phyloP scores from a whole-genome alignment of 2,329 filamentous ascomycete species.

The Penicillium sp. region DNA sequence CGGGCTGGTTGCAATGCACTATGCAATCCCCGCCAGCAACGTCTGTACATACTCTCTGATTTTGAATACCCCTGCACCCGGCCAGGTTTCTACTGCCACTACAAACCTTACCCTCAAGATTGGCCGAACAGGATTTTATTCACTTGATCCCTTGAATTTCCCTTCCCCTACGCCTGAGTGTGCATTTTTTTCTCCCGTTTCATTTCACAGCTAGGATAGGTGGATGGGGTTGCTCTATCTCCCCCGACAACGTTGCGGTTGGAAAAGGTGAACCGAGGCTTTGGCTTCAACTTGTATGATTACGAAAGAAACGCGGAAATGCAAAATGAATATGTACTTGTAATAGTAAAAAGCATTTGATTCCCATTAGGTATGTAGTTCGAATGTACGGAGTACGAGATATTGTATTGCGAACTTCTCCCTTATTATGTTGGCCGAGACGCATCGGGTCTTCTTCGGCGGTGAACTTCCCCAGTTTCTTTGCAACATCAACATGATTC shows the following conservation, averaged over 20 bases:
- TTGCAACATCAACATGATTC: conserved; percentile 37
- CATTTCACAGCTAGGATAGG: neutral
- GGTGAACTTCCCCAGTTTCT: conserved; percentile 17
- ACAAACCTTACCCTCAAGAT: conserved; percentile 13
- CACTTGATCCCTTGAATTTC: conserved; percentile 15
- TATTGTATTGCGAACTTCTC: neutral
- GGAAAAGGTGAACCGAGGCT: conserved; percentile 17
- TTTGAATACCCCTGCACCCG: conserved; percentile 11
- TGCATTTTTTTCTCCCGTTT: conserved; percentile 6
- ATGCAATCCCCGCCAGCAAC: neutral
- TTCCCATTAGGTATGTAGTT: neutral
- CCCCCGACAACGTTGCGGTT: conserved; percentile 14
- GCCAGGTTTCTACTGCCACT: conserved; percentile 5
- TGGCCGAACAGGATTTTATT: conserved; percentile 7
- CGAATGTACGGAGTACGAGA: neutral
- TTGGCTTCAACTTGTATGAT: conserved; percentile 35
- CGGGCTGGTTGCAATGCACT: neutral
- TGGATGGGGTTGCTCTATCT: conserved; percentile 9
- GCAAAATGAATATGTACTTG: conserved; percentile 27
- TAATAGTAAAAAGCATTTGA: conserved; percentile 7
- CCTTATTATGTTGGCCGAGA: neutral
- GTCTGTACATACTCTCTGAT: conserved; percentile 21
- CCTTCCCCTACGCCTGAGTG: conserved; percentile 5
- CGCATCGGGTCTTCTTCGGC: conserved; percentile 8
- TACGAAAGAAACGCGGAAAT: conserved; percentile 39